Evolutionary conservation across 768 basidiomycete species (phyloP), one percentile per base, ranked within the genome.

Genomic region (Pleurotus sapidus): DNA sequence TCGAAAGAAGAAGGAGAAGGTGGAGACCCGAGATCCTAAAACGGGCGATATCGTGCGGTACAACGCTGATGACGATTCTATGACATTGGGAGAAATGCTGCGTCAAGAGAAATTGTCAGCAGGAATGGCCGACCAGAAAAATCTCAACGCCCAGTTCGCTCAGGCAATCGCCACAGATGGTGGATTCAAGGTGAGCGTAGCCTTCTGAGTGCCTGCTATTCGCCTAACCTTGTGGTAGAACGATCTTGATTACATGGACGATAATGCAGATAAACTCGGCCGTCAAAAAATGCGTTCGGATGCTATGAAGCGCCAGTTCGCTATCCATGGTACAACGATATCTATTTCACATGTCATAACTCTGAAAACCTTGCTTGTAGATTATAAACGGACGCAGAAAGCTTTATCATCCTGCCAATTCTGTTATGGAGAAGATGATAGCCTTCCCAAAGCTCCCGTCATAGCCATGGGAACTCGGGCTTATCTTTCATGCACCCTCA

Each of bases 251-350:
- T 98, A 98, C 63, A 88, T 97, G 60, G 97, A 99, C 62, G 97
- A 98, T 61, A 96, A 98, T 68, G 95, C 94, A 0, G 96, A 96
- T 65, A 88, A 87, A 62, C 79, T 98, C 0, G 93, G 91, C 39
- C 78, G 95, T 56, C 87, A 93, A 71, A 98, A 96, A 73, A 95
- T 98, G 92, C 90, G 95, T 51, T 86, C 88, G 3, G 96, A 98
- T 65, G 93, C 89, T 18, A 93, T 97, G 89, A 98, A 95, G 70
- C 84, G 95, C 46, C 91, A 94, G 63, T 99, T 98, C 69, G 97
- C 97, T 11, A 91, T 99, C 60, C 85, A 98, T 58, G 95, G 95
- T 93, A 60, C 23, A 27, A 7, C 34, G 46, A 57, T 24, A 37
- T 27, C n/a, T 46, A 25, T 49, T 20, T n/a, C 11, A 34, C 8